A percentile compares a stretch with the other conserved stretches of the same genome.
These are phyloP conservation scores for Naumovozyma castellii DNA, from an alignment of 805 yeast genomes.

Conservation along the genomic window DNA sequence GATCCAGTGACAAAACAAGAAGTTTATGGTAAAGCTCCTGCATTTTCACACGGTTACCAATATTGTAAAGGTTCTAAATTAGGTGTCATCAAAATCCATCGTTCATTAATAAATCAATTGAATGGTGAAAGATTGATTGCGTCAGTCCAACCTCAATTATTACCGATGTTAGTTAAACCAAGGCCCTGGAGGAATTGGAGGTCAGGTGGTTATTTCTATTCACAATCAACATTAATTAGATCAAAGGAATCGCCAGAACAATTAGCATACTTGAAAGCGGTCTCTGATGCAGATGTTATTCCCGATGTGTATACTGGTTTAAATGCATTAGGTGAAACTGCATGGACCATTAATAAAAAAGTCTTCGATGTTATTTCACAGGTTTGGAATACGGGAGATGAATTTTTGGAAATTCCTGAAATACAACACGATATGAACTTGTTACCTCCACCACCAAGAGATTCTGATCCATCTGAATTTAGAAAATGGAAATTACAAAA, in stretches of 20 bases:
- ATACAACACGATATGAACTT: conserved; percentile 36
- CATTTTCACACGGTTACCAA: conserved; percentile 82
- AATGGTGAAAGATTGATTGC: conserved; percentile 57
- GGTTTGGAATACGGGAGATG: conserved; percentile 82
- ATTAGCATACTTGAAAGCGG: conserved; percentile 76
- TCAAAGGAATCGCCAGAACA: conserved; percentile 84
- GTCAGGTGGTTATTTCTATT: conserved; percentile 74
- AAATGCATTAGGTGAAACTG: conserved; percentile 74
- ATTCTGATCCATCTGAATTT: conserved; percentile 63
- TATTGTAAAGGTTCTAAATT: conserved; percentile 67
- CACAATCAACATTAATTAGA: conserved; percentile 58
- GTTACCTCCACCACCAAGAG: conserved; percentile 50
- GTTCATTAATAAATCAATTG: conserved; percentile 52
- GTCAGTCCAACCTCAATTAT: conserved; percentile 70
- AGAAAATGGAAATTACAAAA: conserved; percentile 60
- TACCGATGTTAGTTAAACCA: conserved; percentile 93
- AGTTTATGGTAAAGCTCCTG: conserved; percentile 75
- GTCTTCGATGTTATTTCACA: conserved; percentile 60
- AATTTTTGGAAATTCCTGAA: conserved; percentile 66
- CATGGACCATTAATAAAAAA: conserved; percentile 83
- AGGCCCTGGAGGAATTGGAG: conserved; percentile 75
- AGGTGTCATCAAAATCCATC: conserved; percentile 75
- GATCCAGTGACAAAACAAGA: conserved; percentile 69
- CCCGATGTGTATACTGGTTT: conserved; percentile 67
- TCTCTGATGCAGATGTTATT: conserved; percentile 58